Evolutionary conservation across 2,329 filamentous ascomycete genomes (phyloP), one percentile per base, ranked within the genome.

Genomic region (Stylonectria norvegica): DNA sequence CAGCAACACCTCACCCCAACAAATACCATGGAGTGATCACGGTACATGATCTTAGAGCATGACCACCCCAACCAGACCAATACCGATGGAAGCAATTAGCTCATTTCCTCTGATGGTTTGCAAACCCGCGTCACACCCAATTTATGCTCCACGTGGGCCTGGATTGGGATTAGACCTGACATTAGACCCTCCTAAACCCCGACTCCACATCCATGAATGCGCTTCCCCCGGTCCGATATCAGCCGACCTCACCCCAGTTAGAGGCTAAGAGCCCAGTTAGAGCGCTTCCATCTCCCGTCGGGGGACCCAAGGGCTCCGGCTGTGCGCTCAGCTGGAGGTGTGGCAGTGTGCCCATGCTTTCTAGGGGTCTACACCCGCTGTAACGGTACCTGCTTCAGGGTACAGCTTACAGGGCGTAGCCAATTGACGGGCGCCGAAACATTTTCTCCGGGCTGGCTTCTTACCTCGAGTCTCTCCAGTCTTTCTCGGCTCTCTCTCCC

Each of bases 371-470:
- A n/a, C n/a, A n/a, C n/a, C n/a, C 7, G 22, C 8, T 25, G 22
- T 12, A 25, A 25, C 12, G 12, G 22, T 25, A 25, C 22, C 22
- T 25, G 22, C 7, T 7, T 25, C 22, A 25, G 22, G 22, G 7
- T 25, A 14, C 15, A 28, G 4, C 10, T 12, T 28, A 17, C 20
- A 23, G 19, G n/a, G 37, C 36, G 40, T 37, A 50, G 53, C 42
- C 40, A 49, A 43, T 43, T 45, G 45, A 32, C 20, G 19, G 25
- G 23, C 35, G 36, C 48, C 52, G 40, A 47, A 51, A 41, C 40
- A 45, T 48, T 52, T 53, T 54, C 46, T 50, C 40, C 42, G 38
- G 36, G 45, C n/a, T n/a, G n/a, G n/a, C 43, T 42, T 50, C 49
- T 43, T 38, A 42, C 38, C 45, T 40, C 43, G 38, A 49, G 46